Conservation (phyloP, 75 land plant genomes). For the Selaginella tamariscina region DNA sequence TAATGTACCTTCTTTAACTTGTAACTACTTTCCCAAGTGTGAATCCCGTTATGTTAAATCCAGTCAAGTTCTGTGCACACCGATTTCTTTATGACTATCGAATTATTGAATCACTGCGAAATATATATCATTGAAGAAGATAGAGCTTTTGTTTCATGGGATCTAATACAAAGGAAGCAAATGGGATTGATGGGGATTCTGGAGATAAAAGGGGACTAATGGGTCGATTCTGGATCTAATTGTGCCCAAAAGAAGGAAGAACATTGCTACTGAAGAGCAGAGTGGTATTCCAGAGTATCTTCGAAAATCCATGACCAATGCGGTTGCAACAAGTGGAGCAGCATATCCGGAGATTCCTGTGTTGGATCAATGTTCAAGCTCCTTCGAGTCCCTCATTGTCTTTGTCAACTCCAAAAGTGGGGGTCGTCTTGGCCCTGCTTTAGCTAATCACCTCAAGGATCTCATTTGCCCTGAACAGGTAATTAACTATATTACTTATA, state of each 20-base stretch:
- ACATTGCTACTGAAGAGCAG: constrained; percentile 22
- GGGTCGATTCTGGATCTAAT: neutral
- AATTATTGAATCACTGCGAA: too few species aligned
- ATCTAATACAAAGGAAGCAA: too few species aligned
- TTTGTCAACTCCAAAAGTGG: constrained; percentile 80
- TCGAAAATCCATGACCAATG: constrained; percentile 43
- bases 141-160: too few species aligned
- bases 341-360: neutral
- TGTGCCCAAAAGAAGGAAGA: neutral
- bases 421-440: constrained; percentile 54
- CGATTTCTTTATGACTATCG: too few species aligned
- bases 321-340: constrained; percentile 23
- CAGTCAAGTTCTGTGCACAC: too few species aligned
- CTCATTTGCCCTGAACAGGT: constrained; percentile 68
- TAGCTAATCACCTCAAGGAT: constrained; percentile 35
- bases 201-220: too few species aligned
- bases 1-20: too few species aligned
- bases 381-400: constrained; percentile 50
- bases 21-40: too few species aligned
- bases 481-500: neutral
- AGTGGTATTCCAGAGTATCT: constrained; percentile 57
- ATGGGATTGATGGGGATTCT: too few species aligned
- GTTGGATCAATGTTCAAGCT: neutral
- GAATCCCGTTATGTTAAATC: too few species aligned
- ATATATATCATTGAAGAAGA: too few species aligned